Evolutionary conservation across 2,329 filamentous ascomycete genomes (phyloP).

Genomic region (Calcarisporium arbuscula): DNA sequence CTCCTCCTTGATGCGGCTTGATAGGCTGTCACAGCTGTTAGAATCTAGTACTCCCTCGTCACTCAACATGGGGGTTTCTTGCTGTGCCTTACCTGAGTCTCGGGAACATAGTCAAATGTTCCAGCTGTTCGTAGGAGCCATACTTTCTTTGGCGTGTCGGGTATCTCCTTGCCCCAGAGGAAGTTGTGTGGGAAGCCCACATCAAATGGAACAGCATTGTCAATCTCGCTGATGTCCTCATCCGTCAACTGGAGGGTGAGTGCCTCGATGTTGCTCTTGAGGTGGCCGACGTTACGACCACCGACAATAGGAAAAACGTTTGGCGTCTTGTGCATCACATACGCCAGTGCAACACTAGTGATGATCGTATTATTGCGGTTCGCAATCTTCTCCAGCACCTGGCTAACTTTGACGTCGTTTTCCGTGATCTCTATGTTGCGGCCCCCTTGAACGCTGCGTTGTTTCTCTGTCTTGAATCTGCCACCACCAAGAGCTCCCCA

Average conservation of each 20-base stretch:
- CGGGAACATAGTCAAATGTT: conserved; percentile 43
- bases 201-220: conserved; percentile 55
- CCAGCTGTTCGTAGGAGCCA: conserved; percentile 41
- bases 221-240: conserved; percentile 61
- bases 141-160: conserved; percentile 33
- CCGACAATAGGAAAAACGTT: conserved; percentile 71
- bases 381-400: conserved; percentile 44
- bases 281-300: conserved; percentile 61
- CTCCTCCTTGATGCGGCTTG: conserved; percentile 28
- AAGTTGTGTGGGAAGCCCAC: conserved; percentile 62
- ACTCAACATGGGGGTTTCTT: no score
- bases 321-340: conserved; percentile 65
- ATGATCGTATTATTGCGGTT: conserved; percentile 34
- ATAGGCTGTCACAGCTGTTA: conserved; percentile 29
- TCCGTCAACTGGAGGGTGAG: conserved; percentile 52
- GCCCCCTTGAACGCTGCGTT: conserved; percentile 27
- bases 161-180: conserved; percentile 36
- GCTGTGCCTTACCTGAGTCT: conserved; percentile 22
- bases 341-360: conserved; percentile 57
- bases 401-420: conserved; percentile 44
- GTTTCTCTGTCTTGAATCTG: conserved; percentile 34
- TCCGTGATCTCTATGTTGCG: conserved; percentile 36
- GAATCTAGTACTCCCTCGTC: background rate
- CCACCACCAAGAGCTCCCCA: conserved; percentile 53
- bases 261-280: conserved; percentile 64